Percentiles rank a stretch among this genome's conserved stretches.
Evolutionary conservation across 1,284 basidiomycete genomes (phyloP).

Genomic region (Leccinum subfulvum): DNA sequence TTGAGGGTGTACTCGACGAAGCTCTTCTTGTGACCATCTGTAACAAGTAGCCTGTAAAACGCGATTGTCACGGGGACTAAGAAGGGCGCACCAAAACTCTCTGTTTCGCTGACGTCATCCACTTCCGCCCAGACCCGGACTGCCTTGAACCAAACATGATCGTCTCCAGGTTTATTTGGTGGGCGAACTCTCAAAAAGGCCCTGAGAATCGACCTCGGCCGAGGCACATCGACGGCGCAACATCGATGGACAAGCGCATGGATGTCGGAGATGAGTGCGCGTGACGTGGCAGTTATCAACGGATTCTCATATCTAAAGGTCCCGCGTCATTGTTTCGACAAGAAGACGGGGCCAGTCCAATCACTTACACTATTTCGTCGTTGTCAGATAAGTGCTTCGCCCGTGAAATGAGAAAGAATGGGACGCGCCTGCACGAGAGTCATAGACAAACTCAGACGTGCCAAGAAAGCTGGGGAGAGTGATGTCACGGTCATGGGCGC

Average conservation of each 20-base stretch:
- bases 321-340: slow-evolving; percentile 10
- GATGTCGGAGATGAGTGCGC: slow-evolving; percentile 66
- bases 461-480: slow-evolving; percentile 41
- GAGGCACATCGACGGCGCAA: slow-evolving; percentile 60
- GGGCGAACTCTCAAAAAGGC: slow-evolving; percentile 50
- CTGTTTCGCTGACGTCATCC: slow-evolving; percentile 68
- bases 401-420: slow-evolving; percentile 1
- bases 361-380: slow-evolving; percentile 26
- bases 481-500: slow-evolving; percentile 46
- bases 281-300: slow-evolving; percentile 67
- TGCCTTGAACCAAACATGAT: slow-evolving; percentile 50
- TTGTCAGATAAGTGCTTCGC: slow-evolving; percentile 17
- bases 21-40: slow-evolving; percentile 68
- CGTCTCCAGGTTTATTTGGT: slow-evolving; percentile 25
- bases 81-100: slow-evolving; percentile 64
- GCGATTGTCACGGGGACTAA: not conserved
- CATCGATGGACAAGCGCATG: slow-evolving; percentile 57
- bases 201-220: slow-evolving; percentile 57
- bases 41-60: not conserved
- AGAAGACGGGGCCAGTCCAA: not conserved
- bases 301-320: slow-evolving; percentile 68
- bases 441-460: slow-evolving; percentile 61
- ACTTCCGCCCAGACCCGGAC: slow-evolving; percentile 71
- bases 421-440: slow-evolving; percentile 59
- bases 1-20: slow-evolving; percentile 71